Base-by-base conservation (phyloP, 345 rosid genomes). In the Cardamine chenopodiifolia region DNA sequence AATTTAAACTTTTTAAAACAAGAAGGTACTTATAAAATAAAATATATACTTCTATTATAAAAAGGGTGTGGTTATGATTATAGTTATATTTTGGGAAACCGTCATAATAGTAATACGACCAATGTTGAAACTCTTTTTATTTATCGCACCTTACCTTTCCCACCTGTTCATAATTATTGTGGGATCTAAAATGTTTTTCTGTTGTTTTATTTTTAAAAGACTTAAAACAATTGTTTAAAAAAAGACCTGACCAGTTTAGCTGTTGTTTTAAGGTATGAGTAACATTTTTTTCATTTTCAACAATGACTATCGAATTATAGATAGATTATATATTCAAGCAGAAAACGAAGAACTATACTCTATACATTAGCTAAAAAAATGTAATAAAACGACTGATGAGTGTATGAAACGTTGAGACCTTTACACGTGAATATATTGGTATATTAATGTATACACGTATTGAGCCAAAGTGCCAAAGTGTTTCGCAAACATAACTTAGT, bases 1-100 rank as follows among this genome's bases (percentile, higher is more conserved):
- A n/a, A n/a, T n/a, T n/a, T n/a, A n/a, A n/a, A n/a, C n/a, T n/a
- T n/a, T n/a, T n/a, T n/a, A n/a, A n/a, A 63, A 35, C 11, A 15
- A 26, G 6, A 48, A 19, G 6, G 57, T 50, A 40, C 39, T 23
- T 55, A 63, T 44, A 70, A 69, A 42, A 61, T n/a, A n/a, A n/a
- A n/a, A n/a, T n/a, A n/a, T 58, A 57, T 1, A 45, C 14, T 17
- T 61, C 0, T 22, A 22, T 40, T 44, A 26, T 54, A 32, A 69
- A 54, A 70, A 70, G 59, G 14, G 1, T 29, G 62, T 58, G 40
- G 72, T 25, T 49, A 77, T 77, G 80, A 76, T 63, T 71, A 58
- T 77, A 58, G 77, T 50, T 58, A 57, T 49, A 50, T 49, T 77
- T 71, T 58, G 77, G 73, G 77, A 71, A 77, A 77, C 81, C 62